Base-by-base conservation (phyloP, 768 basidiomycete species). In the Kwoniella mangroviensis region DNA sequence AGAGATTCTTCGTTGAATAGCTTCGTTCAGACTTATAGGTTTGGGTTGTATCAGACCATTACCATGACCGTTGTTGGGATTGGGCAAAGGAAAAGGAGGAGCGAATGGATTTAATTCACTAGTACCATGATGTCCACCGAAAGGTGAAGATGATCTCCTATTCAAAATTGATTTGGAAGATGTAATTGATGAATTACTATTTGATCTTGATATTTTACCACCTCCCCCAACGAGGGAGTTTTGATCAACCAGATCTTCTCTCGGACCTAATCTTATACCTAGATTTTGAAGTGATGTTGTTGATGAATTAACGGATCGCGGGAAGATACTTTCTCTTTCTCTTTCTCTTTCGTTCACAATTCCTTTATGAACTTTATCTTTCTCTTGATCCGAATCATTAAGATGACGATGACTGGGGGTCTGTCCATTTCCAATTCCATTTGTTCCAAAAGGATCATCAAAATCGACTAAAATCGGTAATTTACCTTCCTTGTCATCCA, bases 21-120 rank as follows among this genome's bases (percentile, higher is more conserved):
- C 42, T n/a, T 42, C 41, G 12, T 60, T 57, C 12, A 28, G 4
- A 9, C n/a, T 7, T 12, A 60, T 60, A n/a, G 58, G 58, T 42
- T 60, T 60, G 9, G 58, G 58, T 21, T 60, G 58, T 41, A 42
- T 3, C 6, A 60, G 15, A 60, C 21, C 22, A 42, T 0, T 24
- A 57, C 26, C 26, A 55, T 57, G 21, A 19, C 2, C 26, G 6
- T 12, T 19, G 56, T 2, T 53, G 22, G 73, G 63, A 3, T 66
- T 54, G 24, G 73, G 69, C 0, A 74, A 55, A 24, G 73, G 77
- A 45, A 72, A 79, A 2, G 77, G 77, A 0, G 75, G 66, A 9
- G 77, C 77, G 51, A 69, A 79, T 11, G 77, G 72, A 45, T 74
- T 76, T 0, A 64, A 26, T n/a, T 58, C 65, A 4, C 64, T 64